Evolutionary conservation across 1,284 basidiomycete genomes (phyloP).

Genomic region (Ceratobasidium sp.): DNA sequence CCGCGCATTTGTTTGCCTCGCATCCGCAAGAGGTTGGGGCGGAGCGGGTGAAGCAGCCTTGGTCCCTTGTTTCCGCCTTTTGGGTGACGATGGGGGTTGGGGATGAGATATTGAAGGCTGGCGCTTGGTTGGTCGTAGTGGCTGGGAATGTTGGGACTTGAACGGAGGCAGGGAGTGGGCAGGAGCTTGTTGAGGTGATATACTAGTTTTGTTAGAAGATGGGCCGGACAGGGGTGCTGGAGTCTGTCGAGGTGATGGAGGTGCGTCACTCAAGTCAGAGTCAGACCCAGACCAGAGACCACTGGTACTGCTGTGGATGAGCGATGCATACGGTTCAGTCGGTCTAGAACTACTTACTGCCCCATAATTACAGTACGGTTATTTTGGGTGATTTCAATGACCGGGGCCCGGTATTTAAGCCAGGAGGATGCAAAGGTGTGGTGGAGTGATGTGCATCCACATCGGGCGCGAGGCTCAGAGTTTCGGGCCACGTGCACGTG

Average conservation of each 20-base stretch:
- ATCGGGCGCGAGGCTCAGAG: neutral
- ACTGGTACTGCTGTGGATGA: constrained; percentile 1
- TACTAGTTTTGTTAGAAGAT: too few relatives aligned
- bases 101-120: neutral
- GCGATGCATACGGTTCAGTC: neutral
- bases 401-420: too few relatives aligned
- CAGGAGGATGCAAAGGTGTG: neutral
- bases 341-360: constrained; percentile 23
- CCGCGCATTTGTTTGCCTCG: constrained; percentile 7
- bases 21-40: neutral
- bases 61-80: neutral
- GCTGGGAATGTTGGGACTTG: neutral
- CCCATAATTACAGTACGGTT: constrained; percentile 3
- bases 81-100: neutral
- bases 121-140: neutral
- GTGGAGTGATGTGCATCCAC: neutral
- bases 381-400: neutral
- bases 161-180: neutral
- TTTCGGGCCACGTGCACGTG: neutral
- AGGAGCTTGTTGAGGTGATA: neutral
- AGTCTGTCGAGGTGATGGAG: neutral
- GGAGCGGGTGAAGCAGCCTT: neutral
- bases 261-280: constrained; percentile 1
- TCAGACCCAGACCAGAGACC: constrained; percentile 5
- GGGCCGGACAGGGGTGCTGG: neutral